phyloP scores from a whole-genome alignment of 176 grass and related monocot species.

The Calamus simplicifolius region DNA sequence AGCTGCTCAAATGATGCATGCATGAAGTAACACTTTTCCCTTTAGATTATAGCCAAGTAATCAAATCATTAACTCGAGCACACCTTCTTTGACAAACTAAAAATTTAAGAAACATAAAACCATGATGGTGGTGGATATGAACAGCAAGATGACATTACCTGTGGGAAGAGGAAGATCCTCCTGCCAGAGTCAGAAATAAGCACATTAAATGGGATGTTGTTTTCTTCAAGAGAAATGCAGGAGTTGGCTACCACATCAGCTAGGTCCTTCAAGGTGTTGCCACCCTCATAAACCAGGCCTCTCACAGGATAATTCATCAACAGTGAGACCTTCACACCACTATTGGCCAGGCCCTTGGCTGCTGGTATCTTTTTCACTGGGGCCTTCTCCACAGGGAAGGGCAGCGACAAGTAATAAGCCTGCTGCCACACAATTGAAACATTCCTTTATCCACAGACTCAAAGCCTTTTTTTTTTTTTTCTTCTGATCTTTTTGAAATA shows the following conservation, averaged over 20 bases:
- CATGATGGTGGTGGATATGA: background rate
- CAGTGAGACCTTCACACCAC: background rate
- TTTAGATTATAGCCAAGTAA: too few relatives aligned
- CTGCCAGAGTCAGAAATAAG: conserved; percentile 5
- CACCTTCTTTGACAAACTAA: too few relatives aligned
- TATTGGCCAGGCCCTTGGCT: background rate
- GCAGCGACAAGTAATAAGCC: background rate
- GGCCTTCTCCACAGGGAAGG: conserved; percentile 1
- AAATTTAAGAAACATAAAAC: background rate
- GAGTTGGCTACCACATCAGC: conserved; percentile 3
- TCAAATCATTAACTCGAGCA: too few relatives aligned
- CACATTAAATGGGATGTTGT: conserved; percentile 3
- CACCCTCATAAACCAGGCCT: conserved; percentile 5
- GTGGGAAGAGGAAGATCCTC: conserved; percentile 8
- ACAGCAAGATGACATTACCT: background rate
- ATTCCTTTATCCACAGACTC: background rate
- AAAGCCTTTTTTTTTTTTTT: background rate
- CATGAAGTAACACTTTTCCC: too few relatives aligned
- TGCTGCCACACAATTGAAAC: background rate
- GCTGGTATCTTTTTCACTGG: background rate
- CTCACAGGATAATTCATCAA: conserved; percentile 4
- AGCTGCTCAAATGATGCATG: too few relatives aligned
- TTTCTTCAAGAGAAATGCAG: conserved; percentile 3
- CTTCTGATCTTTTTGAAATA: background rate
- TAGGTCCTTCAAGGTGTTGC: conserved; percentile 7